A percentile compares a stretch with the other conserved stretches of the same genome.
Evolutionary conservation across 2,329 filamentous ascomycete species (phyloP).

Genomic region (Orbilia blumenaviensis): DNA sequence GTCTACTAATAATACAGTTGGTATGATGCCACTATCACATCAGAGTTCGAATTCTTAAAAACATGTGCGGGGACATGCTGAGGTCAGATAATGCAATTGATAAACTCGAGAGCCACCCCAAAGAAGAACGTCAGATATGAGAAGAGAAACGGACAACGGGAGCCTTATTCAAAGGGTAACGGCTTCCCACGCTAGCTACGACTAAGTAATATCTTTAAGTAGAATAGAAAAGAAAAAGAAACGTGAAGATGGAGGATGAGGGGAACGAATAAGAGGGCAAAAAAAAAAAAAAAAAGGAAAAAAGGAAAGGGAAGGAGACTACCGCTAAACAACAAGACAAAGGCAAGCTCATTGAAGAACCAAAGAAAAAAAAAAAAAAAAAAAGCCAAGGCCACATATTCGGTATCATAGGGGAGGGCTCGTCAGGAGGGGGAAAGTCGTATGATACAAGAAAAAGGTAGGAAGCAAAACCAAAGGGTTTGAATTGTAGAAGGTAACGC

Average conservation of each 20-base stretch:
- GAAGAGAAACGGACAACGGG: background rate
- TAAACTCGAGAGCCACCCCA: background rate
- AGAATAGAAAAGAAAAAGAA: too few species aligned
- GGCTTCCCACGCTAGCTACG: constrained; percentile 14
- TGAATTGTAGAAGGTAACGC: background rate
- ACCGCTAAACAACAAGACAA: constrained; percentile 52
- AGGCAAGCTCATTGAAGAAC: background rate
- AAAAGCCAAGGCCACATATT: constrained; percentile 19
- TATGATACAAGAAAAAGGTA: constrained; percentile 41
- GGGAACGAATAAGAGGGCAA: too few species aligned
- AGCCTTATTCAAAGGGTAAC: background rate
- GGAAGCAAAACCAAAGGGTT: background rate
- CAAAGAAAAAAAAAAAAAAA: background rate
- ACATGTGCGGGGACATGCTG: constrained; percentile 2
- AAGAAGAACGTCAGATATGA: background rate
- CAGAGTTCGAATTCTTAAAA: background rate
- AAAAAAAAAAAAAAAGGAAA: background rate
- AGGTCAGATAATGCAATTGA: constrained; percentile 10
- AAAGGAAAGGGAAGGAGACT: constrained; percentile 14
- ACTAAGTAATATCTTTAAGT: constrained; percentile 6
- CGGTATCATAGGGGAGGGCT: constrained; percentile 21
- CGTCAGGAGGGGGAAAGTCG: constrained; percentile 4
- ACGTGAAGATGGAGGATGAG: too few species aligned
- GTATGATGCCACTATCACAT: constrained; percentile 18
- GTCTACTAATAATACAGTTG: constrained; percentile 41